These are phyloP conservation scores for Metschnikowia proteae DNA, from an alignment of 805 yeast genomes.

Conservation along the genomic window DNA sequence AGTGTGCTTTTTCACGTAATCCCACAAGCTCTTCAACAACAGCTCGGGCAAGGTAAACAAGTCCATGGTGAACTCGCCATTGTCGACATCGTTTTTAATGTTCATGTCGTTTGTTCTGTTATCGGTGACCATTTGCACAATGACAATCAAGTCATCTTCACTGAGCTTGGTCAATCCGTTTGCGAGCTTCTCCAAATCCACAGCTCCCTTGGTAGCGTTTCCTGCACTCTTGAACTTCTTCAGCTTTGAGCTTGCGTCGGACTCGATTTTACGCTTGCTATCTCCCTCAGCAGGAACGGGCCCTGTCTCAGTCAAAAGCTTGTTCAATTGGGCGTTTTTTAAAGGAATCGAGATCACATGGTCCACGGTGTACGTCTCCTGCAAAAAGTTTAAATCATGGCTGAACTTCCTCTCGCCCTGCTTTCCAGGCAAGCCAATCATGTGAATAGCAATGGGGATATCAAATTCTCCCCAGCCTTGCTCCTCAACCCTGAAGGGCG, in stretches of 20 bases:
- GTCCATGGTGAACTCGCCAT: constrained; percentile 97
- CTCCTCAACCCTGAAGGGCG: constrained; percentile 85
- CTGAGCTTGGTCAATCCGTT: constrained; percentile 80
- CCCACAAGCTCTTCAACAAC: constrained; percentile 89
- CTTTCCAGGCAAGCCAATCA: constrained; percentile 61
- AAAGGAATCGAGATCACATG: constrained; percentile 75
- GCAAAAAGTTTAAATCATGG: constrained; percentile 85
- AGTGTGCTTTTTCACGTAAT: constrained; percentile 75
- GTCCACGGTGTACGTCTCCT: constrained; percentile 72
- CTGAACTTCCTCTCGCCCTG: constrained; percentile 83
- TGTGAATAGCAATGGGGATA: constrained; percentile 70
- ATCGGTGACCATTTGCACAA: constrained; percentile 97
- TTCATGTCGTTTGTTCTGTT: constrained; percentile 94
- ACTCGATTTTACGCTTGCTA: constrained; percentile 34
- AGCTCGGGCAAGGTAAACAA: constrained; percentile 89
- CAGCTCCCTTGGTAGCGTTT: constrained; percentile 60
- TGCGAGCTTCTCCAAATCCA: constrained; percentile 88
- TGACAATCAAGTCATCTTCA: constrained; percentile 90
- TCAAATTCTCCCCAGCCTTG: constrained; percentile 99
- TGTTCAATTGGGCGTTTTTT: constrained; percentile 64
- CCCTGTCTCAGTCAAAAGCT: constrained; percentile 76
- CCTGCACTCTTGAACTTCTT: constrained; percentile 52
- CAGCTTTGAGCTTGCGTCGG: constrained; percentile 32
- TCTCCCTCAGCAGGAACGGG: constrained; percentile 57
- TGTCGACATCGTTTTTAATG: constrained; percentile 90